Evolutionary conservation across 1,284 basidiomycete genomes (phyloP).

Genomic region (Dichomitus squalens): DNA sequence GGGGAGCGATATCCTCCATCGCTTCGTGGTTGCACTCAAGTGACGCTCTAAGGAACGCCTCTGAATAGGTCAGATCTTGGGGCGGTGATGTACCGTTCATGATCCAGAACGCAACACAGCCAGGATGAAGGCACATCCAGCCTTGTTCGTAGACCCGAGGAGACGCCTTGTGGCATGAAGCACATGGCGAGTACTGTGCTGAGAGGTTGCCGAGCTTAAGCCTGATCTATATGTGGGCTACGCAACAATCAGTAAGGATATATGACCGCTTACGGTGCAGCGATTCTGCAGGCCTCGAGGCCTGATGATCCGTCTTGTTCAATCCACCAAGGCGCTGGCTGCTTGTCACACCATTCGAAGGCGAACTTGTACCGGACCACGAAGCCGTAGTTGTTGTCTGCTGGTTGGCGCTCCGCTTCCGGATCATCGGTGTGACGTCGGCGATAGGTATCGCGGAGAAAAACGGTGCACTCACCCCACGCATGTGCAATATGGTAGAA

Average conservation of each 20-base stretch:
- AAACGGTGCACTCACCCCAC: constrained; percentile 62
- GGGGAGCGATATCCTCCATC: constrained; percentile 36
- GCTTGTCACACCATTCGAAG: constrained; percentile 76
- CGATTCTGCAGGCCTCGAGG: neutral
- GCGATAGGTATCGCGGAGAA: neutral
- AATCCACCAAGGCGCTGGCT: constrained; percentile 64
- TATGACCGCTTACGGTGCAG: neutral
- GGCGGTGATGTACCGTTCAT: constrained; percentile 33
- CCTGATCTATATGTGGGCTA: neutral
- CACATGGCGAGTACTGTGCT: constrained; percentile 10
- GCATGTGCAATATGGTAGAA: constrained; percentile 69
- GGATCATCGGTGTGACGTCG: neutral
- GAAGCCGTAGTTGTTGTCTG: constrained; percentile 44
- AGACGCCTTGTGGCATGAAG: constrained; percentile 33
- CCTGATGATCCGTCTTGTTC: neutral
- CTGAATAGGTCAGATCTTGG: constrained; percentile 45
- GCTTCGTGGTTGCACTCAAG: constrained; percentile 21
- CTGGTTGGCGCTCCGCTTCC: constrained; percentile 64
- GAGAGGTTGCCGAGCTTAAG: neutral
- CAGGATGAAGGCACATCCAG: constrained; percentile 65
- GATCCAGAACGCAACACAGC: constrained; percentile 60
- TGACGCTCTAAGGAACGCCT: constrained; percentile 46
- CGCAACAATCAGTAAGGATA: neutral
- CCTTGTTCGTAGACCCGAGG: constrained; percentile 54
- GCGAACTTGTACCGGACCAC: constrained; percentile 77